Percentiles rank a stretch among this genome's conserved stretches.
Conservation (phyloP, 2,329 filamentous ascomycete species). For the Verticillium zaregamsianum region DNA sequence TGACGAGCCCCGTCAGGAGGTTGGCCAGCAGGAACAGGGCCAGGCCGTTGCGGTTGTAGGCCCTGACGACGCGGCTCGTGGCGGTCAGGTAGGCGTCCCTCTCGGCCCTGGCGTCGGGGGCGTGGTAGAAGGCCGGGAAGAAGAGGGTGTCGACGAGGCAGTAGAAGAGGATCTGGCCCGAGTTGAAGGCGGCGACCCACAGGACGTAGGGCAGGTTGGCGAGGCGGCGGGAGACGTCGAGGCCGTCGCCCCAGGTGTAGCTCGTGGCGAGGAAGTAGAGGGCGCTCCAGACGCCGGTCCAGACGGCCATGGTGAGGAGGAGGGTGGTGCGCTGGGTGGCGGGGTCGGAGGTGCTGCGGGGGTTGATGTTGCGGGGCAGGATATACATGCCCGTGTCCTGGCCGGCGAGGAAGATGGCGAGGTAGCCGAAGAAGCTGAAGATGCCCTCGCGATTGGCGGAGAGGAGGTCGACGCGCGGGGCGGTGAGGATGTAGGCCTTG, state of each 20-base stretch:
- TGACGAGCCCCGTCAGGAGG: conserved; percentile 81
- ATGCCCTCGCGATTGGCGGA: conserved; percentile 92
- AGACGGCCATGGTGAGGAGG: conserved; percentile 58
- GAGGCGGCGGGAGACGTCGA: conserved; percentile 79
- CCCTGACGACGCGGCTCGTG: conserved; percentile 76
- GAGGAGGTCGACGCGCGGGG: conserved; percentile 72
- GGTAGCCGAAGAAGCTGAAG: conserved; percentile 91
- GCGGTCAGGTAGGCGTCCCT: conserved; percentile 60
- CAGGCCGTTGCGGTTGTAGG: conserved; percentile 86
- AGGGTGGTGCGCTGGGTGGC: conserved; percentile 51
- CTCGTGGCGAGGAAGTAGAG: conserved; percentile 68
- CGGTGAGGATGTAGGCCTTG: conserved; percentile 77
- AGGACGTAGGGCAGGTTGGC: conserved; percentile 92
- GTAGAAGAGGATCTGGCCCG: conserved; percentile 73
- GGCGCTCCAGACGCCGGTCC: conserved; percentile 63
- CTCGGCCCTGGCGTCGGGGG: conserved; percentile 52
- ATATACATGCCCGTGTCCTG: conserved; percentile 78
- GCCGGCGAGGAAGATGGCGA: conserved; percentile 90
- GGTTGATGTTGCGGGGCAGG: conserved; percentile 56
- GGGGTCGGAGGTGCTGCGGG: conserved; percentile 35
- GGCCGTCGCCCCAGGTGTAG: conserved; percentile 64
- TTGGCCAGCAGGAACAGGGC: conserved; percentile 85
- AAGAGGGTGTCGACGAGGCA: conserved; percentile 72
- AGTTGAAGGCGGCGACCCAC: conserved; percentile 92
- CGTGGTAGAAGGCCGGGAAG: conserved; percentile 68